Base-by-base conservation (phyloP, 228 moss, liverwort and hornwort genomes). In the Sphagnum magellanicum region DNA sequence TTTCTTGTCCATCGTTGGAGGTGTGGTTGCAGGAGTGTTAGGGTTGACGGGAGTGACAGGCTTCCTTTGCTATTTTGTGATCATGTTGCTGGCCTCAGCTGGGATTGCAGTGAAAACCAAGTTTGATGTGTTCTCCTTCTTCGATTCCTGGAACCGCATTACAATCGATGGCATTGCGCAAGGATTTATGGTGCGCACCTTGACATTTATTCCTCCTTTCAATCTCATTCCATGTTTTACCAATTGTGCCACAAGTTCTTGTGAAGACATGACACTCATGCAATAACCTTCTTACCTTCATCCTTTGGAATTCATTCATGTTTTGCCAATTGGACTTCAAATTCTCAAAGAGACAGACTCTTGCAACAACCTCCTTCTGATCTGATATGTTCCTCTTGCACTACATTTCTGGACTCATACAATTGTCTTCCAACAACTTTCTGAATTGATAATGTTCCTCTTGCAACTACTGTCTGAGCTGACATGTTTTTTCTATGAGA, bases 61-160 rank as follows among this genome's bases (percentile, higher is more conserved):
- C 7, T 98, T 98, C 75, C 65, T 94, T 60, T 98, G 79, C 68
- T 98, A 98, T 73, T 84, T 98, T 71, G 50, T 89, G 59, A 82
- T 94, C 52, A 98, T 98, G 98, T 71, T 90, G 66, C 81, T 94
- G 55, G 92, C 82, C 12, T 92, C 98, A 9, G 87, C 77, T 32
- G 98, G 85, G 13, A 85, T 98, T 66, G 93, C 94, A 59, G 86
- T 85, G 10, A 98, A 98, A 83, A 78, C 92, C 10, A 89, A 89
- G 76, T 88, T 98, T 71, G 84, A 92, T 63, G 69, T 90, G 50
- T 81, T 79, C 52, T 80, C 88, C 5, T 98, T 92, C 79, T 98
- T 98, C 61, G 94, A 98, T 79, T 98, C 98, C 16, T 90, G 90
- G 98, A 92, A 92, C 68, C 90, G 94, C 50, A 79, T 98, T 74